Percentiles rank a stretch among this genome's conserved stretches.
phyloP scores from a whole-genome alignment of 192 early-diverging fungal species.

The Rhizoclosmatium sp. region DNA sequence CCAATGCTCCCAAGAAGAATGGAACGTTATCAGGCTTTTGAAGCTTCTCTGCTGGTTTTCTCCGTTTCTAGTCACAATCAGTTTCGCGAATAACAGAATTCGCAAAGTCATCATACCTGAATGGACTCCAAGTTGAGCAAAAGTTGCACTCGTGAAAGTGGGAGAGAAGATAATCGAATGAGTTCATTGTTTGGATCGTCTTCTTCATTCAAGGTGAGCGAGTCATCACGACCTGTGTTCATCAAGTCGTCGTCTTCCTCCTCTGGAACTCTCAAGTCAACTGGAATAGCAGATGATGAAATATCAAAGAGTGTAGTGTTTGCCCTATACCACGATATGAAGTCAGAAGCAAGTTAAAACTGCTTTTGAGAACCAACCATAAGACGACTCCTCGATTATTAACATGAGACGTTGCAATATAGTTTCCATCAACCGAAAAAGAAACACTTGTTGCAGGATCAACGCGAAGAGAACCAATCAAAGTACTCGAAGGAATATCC shows the following conservation, averaged over 20 bases:
- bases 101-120: slow-evolving; percentile 59
- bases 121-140: slow-evolving; percentile 88
- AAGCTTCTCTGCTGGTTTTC: slow-evolving; percentile 88
- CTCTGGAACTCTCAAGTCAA: slow-evolving; percentile 41
- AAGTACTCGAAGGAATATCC: slow-evolving; percentile 92
- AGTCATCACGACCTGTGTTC: slow-evolving; percentile 16
- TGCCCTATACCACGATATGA: slow-evolving; percentile 61
- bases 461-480: slow-evolving; percentile 86
- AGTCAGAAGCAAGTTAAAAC: slow-evolving; percentile 54
- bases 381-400: slow-evolving; percentile 91
- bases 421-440: slow-evolving; percentile 92
- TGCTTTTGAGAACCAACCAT: slow-evolving; percentile 87
- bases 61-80: slow-evolving; percentile 69
- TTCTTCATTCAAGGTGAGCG: background rate
- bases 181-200: slow-evolving; percentile 64
- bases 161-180: slow-evolving; percentile 84
- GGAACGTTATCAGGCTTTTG: slow-evolving; percentile 89
- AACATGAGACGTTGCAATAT: slow-evolving; percentile 90
- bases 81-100: background rate
- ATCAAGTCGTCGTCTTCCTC: slow-evolving; percentile 26
- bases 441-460: slow-evolving; percentile 81
- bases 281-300: slow-evolving; percentile 22
- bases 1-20: slow-evolving; percentile 90
- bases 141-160: slow-evolving; percentile 90
- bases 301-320: slow-evolving; percentile 62